phyloP scores from a whole-genome alignment of 192 early-diverging fungal species.

The Coemansia sp. region DNA sequence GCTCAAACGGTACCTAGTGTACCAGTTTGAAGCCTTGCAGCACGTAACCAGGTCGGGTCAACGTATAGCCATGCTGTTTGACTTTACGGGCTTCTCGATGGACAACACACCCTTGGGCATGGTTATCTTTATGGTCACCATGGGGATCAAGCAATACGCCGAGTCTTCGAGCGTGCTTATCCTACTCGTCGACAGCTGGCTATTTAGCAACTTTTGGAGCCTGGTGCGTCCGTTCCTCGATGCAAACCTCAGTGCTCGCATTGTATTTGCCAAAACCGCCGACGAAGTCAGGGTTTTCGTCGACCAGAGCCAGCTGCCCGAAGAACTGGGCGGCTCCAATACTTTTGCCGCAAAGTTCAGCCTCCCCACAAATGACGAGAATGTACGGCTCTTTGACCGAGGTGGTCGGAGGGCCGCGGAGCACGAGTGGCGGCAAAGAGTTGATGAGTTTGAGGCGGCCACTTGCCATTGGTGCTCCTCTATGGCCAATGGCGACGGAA shows the following conservation, averaged over 20 bases:
- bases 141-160: slow-evolving; percentile 30
- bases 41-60: slow-evolving; percentile 12
- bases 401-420: slow-evolving; percentile 24
- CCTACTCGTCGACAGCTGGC: slow-evolving; percentile 44
- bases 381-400: slow-evolving; percentile 21
- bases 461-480: slow-evolving; percentile 20
- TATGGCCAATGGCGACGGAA: not conserved
- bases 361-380: slow-evolving; percentile 28
- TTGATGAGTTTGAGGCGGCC: slow-evolving; percentile 18
- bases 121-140: slow-evolving; percentile 26
- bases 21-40: slow-evolving; percentile 22
- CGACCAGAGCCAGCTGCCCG: slow-evolving; percentile 33
- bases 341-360: slow-evolving; percentile 5
- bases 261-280: slow-evolving; percentile 32
- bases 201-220: slow-evolving; percentile 43
- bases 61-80: slow-evolving; percentile 27
- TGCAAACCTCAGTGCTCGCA: slow-evolving; percentile 34
- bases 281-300: slow-evolving; percentile 29
- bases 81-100: slow-evolving; percentile 37
- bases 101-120: slow-evolving; percentile 38
- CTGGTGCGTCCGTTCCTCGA: slow-evolving; percentile 38
- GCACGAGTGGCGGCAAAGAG: slow-evolving; percentile 14
- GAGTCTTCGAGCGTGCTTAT: slow-evolving; percentile 34
- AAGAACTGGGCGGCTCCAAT: slow-evolving; percentile 22
- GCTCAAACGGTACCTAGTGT: slow-evolving; percentile 28